A percentile compares a stretch with the other conserved stretches of the same genome.
Evolutionary conservation across 2,329 filamentous ascomycete species (phyloP).

Genomic region (Penicillium verrucosum): DNA sequence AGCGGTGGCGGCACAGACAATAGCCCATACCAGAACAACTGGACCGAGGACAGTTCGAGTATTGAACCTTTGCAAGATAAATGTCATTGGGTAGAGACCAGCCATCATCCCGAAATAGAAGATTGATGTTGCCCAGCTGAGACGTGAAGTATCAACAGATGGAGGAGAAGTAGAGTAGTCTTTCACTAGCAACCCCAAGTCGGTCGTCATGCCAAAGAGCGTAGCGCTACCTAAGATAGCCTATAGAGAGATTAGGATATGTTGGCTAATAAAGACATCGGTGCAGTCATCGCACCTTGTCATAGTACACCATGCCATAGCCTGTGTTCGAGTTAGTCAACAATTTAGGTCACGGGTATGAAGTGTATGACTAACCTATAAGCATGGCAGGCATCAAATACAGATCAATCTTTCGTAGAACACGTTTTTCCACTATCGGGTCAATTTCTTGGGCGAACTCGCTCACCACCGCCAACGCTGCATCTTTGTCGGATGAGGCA

Average conservation of each 20-base stretch:
- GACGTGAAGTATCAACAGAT: conserved; percentile 61
- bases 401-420: conserved; percentile 64
- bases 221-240: conserved; percentile 71
- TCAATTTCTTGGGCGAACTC: conserved; percentile 51
- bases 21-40: conserved; percentile 58
- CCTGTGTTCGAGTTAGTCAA: conserved; percentile 19
- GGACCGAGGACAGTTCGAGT: conserved; percentile 63
- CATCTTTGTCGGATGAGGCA: conserved; percentile 46
- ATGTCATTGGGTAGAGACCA: conserved; percentile 71
- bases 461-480: conserved; percentile 59
- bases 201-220: conserved; percentile 72
- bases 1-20: conserved; percentile 66
- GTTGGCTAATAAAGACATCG: neutral
- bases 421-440: conserved; percentile 52
- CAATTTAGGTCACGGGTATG: neutral
- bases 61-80: conserved; percentile 65
- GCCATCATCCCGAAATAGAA: conserved; percentile 80
- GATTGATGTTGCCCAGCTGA: conserved; percentile 73
- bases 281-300: conserved; percentile 51
- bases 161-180: conserved; percentile 52
- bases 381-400: conserved; percentile 68
- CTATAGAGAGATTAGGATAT: conserved; percentile 29
- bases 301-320: conserved; percentile 67
- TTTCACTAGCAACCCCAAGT: conserved; percentile 59
- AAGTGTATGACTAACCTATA: conserved; percentile 39